These are phyloP conservation scores for Vachellia collinsii DNA, from an alignment of 306 rosid species.

Conservation along the genomic window DNA sequence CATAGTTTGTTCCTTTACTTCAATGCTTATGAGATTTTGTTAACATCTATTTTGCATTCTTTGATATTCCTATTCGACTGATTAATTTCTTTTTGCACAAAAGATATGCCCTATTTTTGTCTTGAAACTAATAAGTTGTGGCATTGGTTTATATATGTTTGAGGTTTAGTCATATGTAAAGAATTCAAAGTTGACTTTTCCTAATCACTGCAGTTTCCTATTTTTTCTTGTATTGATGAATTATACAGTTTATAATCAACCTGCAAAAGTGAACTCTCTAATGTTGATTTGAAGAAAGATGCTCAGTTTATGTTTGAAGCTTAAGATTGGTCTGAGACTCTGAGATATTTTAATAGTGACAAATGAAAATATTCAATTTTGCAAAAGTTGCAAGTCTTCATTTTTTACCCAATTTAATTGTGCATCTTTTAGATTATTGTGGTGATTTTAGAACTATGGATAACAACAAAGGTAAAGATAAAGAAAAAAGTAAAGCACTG, in stretches of 20 bases:
- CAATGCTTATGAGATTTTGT: neutral
- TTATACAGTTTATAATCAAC: neutral
- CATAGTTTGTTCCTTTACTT: neutral
- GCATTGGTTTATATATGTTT: neutral
- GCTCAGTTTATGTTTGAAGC: neutral
- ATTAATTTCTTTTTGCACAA: neutral
- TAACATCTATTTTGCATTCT: neutral
- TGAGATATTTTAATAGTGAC: neutral
- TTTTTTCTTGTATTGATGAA: neutral
- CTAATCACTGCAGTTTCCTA: neutral
- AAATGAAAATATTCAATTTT: neutral
- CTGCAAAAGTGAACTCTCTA: neutral
- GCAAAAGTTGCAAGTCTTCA: no score
- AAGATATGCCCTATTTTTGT: neutral
- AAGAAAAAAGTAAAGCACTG: no score
- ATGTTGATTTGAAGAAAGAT: neutral
- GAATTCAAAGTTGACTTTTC: neutral
- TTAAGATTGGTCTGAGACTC: neutral
- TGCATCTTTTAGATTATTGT: no score
- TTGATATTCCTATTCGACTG: neutral
- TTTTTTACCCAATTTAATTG: no score
- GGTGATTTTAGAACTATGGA: no score
- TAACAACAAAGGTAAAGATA: no score
- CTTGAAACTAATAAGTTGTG: neutral
- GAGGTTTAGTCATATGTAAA: neutral